Base-by-base conservation (phyloP, 805 yeast genomes). In the Lachancea quebecensis region DNA sequence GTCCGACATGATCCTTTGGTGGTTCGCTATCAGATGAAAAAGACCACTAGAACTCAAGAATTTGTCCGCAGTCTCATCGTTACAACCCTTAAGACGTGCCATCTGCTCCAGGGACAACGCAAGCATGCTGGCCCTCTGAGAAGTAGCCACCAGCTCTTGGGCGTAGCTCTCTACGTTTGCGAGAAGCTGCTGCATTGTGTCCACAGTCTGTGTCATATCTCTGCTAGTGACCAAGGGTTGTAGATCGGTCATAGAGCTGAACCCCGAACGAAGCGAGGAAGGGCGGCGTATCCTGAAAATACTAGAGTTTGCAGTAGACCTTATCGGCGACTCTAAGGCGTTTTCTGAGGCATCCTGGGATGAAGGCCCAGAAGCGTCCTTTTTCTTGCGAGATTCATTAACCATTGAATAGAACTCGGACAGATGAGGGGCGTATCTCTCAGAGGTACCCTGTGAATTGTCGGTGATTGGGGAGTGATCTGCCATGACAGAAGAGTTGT, bases 21-120 rank as follows among this genome's bases (percentile, higher is more conserved):
- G 93, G 59, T 85, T 86, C 0, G 91, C 80, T 15, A 85, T 74
- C 36, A 88, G 69, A 56, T 77, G 80, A 53, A 85, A 90, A 44
- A 88, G 67, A 0, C 95, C 95, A 35, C 88, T 82, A 2, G 90
- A 85, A 40, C 79, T 74, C 53, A 79, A 65, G 12, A 87, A 61
- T 8, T 87, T 87, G 51, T 82, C 83, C 2, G 81, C 74, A 1
- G 78, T 57, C 12, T 51, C 70, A 18, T 64, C 63, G 12, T 78
- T 80, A 15, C 81, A 74, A 11, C 87, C 87, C 57, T 79, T 79
- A 50, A 79, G 71, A 42, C 75, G 68, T 0, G 88, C 80, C 47
- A 79, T 70, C 36, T 70, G 72, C 55, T 85, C 93, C 44, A 88
- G 66, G 1, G 90, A 79, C 2, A 69, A 64, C 1, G 93, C 95